phyloP scores from a whole-genome alignment of 2,329 filamentous ascomycete genomes.

The Furcasterigmium sp. region DNA sequence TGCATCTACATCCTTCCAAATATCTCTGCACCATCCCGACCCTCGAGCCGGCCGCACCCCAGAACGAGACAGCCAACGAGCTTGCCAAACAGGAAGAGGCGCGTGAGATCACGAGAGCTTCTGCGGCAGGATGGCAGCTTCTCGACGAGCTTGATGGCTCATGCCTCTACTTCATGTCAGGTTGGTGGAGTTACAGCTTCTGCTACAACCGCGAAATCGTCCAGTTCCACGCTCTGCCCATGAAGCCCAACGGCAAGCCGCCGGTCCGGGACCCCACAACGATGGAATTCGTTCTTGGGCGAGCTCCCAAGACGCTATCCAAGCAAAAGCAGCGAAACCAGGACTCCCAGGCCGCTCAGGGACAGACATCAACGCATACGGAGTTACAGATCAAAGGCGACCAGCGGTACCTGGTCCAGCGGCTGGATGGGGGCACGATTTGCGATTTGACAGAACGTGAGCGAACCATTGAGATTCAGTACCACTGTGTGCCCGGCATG shows the following conservation, averaged over 20 bases:
- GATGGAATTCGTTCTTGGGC: conserved; percentile 72
- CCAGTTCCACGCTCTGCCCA: conserved; percentile 82
- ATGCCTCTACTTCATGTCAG: conserved; percentile 76
- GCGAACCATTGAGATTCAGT: conserved; percentile 79
- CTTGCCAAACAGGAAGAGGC: conserved; percentile 69
- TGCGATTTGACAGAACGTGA: conserved; percentile 82
- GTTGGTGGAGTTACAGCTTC: conserved; percentile 96
- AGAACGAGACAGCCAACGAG: conserved; percentile 62
- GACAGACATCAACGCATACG: conserved; percentile 27
- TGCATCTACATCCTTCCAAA: conserved; percentile 63
- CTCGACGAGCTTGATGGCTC: conserved; percentile 70
- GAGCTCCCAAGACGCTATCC: conserved; percentile 30
- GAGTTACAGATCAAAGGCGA: conserved; percentile 78
- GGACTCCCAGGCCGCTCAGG: conserved; percentile 5
- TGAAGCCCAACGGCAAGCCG: conserved; percentile 60
- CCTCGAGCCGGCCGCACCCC: conserved; percentile 50
- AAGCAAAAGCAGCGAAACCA: conserved; percentile 9
- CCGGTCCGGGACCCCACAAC: conserved; percentile 73
- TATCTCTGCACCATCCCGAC: conserved; percentile 84
- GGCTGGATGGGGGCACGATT: conserved; percentile 69
- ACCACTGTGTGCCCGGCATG: conserved; percentile 71
- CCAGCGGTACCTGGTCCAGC: conserved; percentile 80
- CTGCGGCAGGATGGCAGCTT: conserved; percentile 73
- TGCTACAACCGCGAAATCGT: conserved; percentile 85
- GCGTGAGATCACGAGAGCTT: conserved; percentile 73